A percentile compares a stretch with the other conserved stretches of the same genome.
Evolutionary conservation across 768 basidiomycete genomes (phyloP).

Genomic region (Lactarius vividus): DNA sequence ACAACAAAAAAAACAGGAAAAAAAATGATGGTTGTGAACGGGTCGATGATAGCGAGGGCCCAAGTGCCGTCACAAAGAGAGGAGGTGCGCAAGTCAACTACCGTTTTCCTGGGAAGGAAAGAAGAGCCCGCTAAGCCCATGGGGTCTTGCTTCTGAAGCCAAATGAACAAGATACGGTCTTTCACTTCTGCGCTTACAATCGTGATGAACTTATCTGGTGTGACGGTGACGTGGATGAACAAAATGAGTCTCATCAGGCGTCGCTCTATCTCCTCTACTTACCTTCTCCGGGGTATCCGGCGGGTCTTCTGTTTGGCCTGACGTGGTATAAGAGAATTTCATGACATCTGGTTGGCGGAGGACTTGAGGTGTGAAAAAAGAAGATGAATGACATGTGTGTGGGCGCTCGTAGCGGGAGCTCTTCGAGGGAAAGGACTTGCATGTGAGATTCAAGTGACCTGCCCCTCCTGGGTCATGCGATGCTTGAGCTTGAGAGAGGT

Average conservation of each 20-base stretch:
- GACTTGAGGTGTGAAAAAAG: not conserved
- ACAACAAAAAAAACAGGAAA: not conserved
- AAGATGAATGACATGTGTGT: not conserved
- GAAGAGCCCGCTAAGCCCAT: not conserved
- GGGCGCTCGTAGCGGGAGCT: not conserved
- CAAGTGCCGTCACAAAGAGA: not conserved
- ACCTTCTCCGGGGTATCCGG: not conserved
- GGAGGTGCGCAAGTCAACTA: not conserved
- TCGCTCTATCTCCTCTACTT: not conserved
- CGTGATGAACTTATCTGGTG: not conserved
- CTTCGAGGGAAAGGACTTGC: not conserved
- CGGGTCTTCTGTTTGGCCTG: not conserved
- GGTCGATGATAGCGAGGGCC: not conserved
- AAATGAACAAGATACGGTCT: slow-evolving; percentile 2
- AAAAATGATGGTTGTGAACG: not conserved
- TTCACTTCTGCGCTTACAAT: not conserved
- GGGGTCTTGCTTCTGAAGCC: not conserved
- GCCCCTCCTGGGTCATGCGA: not conserved
- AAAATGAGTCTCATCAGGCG: not conserved
- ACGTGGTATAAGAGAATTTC: not conserved
- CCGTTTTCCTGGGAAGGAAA: not conserved
- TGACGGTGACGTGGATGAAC: not conserved
- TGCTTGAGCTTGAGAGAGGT: no score
- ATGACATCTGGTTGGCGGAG: not conserved
- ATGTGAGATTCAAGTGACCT: not conserved